Base-by-base conservation (phyloP, 768 basidiomycete species). In the Amanita inopinata region DNA sequence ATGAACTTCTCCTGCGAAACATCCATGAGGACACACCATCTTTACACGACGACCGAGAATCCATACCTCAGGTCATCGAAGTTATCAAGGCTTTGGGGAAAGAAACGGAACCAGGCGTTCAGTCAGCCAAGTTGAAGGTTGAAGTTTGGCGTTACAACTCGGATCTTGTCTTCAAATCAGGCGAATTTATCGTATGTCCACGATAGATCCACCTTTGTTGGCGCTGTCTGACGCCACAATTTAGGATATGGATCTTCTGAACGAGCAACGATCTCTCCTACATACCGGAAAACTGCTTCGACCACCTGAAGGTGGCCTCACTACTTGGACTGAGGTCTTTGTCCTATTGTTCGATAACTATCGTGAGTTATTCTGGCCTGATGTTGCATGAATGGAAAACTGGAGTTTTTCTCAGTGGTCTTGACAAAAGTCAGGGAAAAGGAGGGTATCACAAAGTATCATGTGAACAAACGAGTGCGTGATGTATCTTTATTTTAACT, bases 281-380 rank as follows among this genome's bases (percentile, higher is more conserved):
- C 79, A 92, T 54, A 76, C 83, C 1, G 83, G 91, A 4, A 88
- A 80, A 50, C 64, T 97, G 19, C 71, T 85, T 40, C 76, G 91
- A 37, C 90, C 92, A 52, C 86, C 90, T 10, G 92, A 96, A 46
- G 80, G 81, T 22, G 88, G 86, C 9, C 78, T 91, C 49, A 88
- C 75, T 48, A 86, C 83, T 31, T 94, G 90, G 88, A 80, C 78
- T 33, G 92, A 97, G 59, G 71, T 94, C 5, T 85, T 82, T 48
- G 83, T 94, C 5, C 69, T 97, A 40, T 66, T 99, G 2, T 96
- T 99, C 52, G 96, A 99, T 60, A 91, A 98, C 53, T 99, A 97
- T 53, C 61, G 91, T 90, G 46, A 60, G 87, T 61, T 12, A n/a
- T 10, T 11, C 5, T 12, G 22, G 12, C 15, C 10, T 39, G 22